Conservation (phyloP, 352 stramenopile genomes). For the Saprolegnia diclina region DNA sequence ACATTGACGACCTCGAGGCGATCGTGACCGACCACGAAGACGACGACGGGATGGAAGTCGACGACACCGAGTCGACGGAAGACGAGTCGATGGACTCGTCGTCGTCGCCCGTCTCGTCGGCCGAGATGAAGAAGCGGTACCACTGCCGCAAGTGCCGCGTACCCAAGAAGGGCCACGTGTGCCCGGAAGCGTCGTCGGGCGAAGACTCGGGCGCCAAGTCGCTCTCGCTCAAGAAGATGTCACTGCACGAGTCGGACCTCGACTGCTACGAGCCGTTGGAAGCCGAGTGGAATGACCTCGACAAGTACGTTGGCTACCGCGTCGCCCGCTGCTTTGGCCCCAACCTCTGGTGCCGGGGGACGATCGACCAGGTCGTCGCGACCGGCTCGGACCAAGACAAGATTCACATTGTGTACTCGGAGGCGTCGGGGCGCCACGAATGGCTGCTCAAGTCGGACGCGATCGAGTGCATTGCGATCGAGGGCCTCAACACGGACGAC, state of each 20-base stretch:
- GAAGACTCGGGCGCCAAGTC: not conserved
- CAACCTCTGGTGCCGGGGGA: constrained; percentile 8
- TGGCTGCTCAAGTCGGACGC: constrained; percentile 20
- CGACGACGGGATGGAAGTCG: not conserved
- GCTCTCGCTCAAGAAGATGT: constrained; percentile 12
- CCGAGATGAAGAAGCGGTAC: constrained; percentile 25
- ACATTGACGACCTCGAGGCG: constrained; percentile 22
- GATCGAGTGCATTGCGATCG: constrained; percentile 19
- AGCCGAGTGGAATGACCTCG: constrained; percentile 8
- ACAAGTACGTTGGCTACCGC: constrained; percentile 7
- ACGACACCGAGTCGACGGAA: not conserved
- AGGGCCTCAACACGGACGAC: not conserved
- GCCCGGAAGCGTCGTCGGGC: not conserved
- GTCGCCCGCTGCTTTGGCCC: constrained; percentile 20
- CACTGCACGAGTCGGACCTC: not conserved
- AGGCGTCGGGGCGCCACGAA: not conserved
- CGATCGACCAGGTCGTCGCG: constrained; percentile 7
- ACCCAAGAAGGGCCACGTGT: constrained; percentile 29
- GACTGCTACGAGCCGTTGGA: constrained; percentile 9
- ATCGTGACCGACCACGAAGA: constrained; percentile 16
- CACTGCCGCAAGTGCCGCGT: constrained; percentile 27
- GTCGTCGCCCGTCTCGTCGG: not conserved
- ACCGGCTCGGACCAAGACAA: not conserved
- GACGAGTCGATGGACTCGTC: not conserved
- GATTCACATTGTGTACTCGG: constrained; percentile 22